Evolutionary conservation across 768 basidiomycete genomes (phyloP).

Genomic region (Vishniacozyma victoriae): DNA sequence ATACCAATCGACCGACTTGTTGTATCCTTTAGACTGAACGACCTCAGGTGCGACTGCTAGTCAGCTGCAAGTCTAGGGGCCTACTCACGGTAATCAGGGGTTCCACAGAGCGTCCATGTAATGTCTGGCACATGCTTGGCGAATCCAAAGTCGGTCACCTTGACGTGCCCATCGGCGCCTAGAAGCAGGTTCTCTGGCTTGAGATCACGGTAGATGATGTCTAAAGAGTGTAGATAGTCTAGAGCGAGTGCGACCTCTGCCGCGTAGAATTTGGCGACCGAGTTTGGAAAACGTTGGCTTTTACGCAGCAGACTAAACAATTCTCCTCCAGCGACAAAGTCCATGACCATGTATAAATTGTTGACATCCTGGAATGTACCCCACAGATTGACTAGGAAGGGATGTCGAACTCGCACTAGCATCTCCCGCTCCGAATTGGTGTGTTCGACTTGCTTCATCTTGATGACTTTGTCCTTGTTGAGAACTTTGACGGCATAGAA

Average conservation of each 20-base stretch:
- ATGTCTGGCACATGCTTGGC: slow-evolving; percentile 43
- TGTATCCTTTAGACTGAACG: slow-evolving; percentile 49
- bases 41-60: slow-evolving; percentile 47
- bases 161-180: slow-evolving; percentile 91
- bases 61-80: not conserved
- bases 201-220: slow-evolving; percentile 49
- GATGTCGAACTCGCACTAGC: slow-evolving; percentile 48
- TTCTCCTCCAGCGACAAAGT: slow-evolving; percentile 49
- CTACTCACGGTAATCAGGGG: slow-evolving; percentile 48
- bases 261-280: slow-evolving; percentile 49
- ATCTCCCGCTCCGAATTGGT: slow-evolving; percentile 49
- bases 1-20: slow-evolving; percentile 50
- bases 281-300: slow-evolving; percentile 58
- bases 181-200: slow-evolving; percentile 70
- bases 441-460: slow-evolving; percentile 51
- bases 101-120: slow-evolving; percentile 49
- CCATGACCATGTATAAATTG: slow-evolving; percentile 50
- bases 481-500: slow-evolving; percentile 95
- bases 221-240: slow-evolving; percentile 48
- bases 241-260: slow-evolving; percentile 49
- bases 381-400: slow-evolving; percentile 89
- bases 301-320: slow-evolving; percentile 78
- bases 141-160: slow-evolving; percentile 94
- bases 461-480: slow-evolving; percentile 84
- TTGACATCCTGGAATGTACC: slow-evolving; percentile 55